Conservation (phyloP, 805 yeast species). For the Candida pseudofarinosa region DNA sequence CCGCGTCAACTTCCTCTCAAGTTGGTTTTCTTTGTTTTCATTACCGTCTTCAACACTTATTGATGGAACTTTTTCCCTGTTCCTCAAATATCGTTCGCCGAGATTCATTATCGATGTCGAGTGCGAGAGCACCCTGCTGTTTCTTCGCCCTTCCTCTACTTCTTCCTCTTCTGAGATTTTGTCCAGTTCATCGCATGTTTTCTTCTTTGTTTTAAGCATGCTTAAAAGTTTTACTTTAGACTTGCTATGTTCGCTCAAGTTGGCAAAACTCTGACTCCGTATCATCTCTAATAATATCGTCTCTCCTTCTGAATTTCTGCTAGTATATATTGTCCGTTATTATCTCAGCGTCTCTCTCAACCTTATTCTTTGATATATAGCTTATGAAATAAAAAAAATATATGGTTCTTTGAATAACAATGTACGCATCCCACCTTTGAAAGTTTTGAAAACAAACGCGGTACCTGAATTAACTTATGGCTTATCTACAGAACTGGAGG, state of each 20-base stretch:
- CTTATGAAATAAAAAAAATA: neutral
- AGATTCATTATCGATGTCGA: conserved; percentile 9
- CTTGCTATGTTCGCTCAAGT: conserved; percentile 17
- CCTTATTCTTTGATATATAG: neutral
- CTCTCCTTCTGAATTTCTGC: too few relatives aligned
- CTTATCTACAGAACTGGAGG: neutral
- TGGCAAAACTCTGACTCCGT: conserved; percentile 24
- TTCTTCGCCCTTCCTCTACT: conserved; percentile 1
- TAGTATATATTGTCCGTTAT: too few relatives aligned
- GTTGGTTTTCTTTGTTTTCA: conserved; percentile 11
- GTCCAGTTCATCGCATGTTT: conserved; percentile 5
- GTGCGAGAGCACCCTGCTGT: conserved; percentile 9
- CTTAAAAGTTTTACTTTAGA: conserved; percentile 12
- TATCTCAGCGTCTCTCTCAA: too few relatives aligned
- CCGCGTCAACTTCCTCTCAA: neutral
- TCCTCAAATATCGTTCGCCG: conserved; percentile 5
- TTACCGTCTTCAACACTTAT: conserved; percentile 3
- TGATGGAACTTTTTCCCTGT: neutral
- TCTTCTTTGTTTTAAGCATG: conserved; percentile 13
- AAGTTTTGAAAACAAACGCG: neutral
- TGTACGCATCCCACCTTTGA: neutral
- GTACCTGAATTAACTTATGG: neutral
- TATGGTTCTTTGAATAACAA: neutral
- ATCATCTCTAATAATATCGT: too few relatives aligned
- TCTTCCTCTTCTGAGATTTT: neutral